phyloP scores from a whole-genome alignment of 345 rosid genomes.

The Eutrema heterophyllum region DNA sequence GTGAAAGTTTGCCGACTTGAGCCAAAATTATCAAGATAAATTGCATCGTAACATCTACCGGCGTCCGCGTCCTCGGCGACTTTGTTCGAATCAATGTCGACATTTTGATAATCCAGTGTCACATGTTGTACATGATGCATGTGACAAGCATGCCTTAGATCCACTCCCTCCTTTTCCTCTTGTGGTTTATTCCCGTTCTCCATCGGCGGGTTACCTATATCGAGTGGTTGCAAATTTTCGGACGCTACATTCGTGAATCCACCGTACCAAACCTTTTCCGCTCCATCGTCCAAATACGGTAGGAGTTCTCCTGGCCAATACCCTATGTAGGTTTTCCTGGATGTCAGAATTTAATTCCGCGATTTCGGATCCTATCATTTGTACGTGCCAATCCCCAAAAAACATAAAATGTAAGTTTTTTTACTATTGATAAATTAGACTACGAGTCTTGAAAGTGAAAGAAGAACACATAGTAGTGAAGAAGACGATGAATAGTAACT shows the following conservation, averaged over 20 bases:
- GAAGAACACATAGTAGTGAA: too few relatives aligned
- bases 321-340: neutral
- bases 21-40: neutral
- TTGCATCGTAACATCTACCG: neutral
- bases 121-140: neutral
- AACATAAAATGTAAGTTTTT: neutral
- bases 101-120: neutral
- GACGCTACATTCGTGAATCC: neutral
- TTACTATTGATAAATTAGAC: neutral
- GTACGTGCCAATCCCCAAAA: neutral
- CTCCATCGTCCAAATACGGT: neutral
- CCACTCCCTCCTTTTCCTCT: neutral
- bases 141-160: slow-evolving; percentile 8
- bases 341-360: neutral
- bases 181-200: slow-evolving; percentile 4
- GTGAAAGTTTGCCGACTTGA: neutral
- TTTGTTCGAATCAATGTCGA: neutral
- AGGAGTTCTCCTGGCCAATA: neutral
- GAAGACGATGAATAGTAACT: too few relatives aligned
- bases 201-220: neutral
- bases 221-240: neutral
- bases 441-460: too few relatives aligned
- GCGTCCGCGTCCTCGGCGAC: neutral
- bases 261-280: neutral
- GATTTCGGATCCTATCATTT: slow-evolving; percentile 1